These are phyloP conservation scores for Xylaria venustula DNA, from an alignment of 495 filamentous ascomycete genomes.

Conservation along the genomic window DNA sequence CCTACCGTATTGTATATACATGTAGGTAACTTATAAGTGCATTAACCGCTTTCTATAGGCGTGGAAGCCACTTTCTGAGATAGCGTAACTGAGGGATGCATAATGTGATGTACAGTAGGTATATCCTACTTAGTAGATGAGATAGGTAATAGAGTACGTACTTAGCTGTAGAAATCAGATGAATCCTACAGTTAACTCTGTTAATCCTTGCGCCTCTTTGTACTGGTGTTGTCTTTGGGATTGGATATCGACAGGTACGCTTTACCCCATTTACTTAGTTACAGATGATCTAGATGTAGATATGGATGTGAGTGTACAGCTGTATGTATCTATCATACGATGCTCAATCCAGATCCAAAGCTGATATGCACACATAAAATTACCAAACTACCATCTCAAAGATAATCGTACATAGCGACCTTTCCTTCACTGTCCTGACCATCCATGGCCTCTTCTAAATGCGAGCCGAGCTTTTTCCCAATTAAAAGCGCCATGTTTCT, in stretches of 20 bases:
- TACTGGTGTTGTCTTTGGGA: not conserved
- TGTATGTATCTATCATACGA: not conserved
- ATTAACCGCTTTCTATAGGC: not conserved
- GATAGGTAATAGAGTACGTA: too few relatives aligned
- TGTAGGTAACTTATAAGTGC: not conserved
- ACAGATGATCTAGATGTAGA: not conserved
- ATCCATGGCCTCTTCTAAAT: too few relatives aligned
- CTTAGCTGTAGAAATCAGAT: too few relatives aligned
- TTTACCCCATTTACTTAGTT: not conserved
- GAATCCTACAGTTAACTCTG: not conserved
- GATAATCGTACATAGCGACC: too few relatives aligned
- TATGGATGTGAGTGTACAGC: not conserved
- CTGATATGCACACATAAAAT: not conserved
- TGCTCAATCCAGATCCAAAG: not conserved
- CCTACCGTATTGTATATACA: too few relatives aligned
- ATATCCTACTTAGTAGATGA: too few relatives aligned
- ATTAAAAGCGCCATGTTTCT: too few relatives aligned
- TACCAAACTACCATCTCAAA: too few relatives aligned
- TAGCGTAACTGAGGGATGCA: too few relatives aligned
- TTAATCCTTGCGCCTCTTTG: not conserved
- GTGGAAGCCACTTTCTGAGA: not conserved
- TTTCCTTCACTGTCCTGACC: too few relatives aligned
- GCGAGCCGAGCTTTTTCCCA: too few relatives aligned
- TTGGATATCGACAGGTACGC: not conserved
- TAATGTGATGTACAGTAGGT: not conserved